These are phyloP conservation scores for Dalbergia cultrata DNA, from an alignment of 306 rosid species.

Conservation along the genomic window DNA sequence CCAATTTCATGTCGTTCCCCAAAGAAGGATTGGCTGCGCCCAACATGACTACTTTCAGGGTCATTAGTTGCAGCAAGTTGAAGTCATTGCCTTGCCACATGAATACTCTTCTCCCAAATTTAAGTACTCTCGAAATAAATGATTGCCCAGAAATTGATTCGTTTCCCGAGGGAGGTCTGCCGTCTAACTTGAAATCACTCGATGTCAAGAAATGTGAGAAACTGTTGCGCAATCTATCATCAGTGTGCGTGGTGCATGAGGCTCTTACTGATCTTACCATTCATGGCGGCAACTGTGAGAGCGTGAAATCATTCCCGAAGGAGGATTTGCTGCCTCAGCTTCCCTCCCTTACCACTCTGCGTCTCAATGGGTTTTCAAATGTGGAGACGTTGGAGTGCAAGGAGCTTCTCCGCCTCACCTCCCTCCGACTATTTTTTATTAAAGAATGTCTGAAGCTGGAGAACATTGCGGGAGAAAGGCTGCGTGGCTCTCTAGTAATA, in stretches of 20 bases:
- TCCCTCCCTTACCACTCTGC: neutral
- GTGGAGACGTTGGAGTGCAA: neutral
- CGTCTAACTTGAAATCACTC: neutral
- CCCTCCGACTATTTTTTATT: neutral
- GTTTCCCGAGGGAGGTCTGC: neutral
- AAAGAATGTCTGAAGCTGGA: fast-evolving
- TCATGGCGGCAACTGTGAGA: too few species aligned
- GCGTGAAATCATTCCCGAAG: neutral
- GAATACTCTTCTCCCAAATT: neutral
- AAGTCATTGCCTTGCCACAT: neutral
- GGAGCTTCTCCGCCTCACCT: slow-evolving; percentile 27
- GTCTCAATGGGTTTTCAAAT: neutral
- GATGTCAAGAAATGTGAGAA: fast-evolving
- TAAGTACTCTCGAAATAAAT: fast-evolving
- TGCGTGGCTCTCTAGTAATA: too few species aligned
- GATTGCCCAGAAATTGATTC: neutral
- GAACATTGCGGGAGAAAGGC: too few species aligned
- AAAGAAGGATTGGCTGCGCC: too few species aligned
- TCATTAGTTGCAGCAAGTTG: neutral
- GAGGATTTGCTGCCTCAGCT: neutral
- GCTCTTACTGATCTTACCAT: neutral
- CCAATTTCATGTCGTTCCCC: too few species aligned
- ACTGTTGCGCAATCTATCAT: neutral
- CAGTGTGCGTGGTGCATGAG: neutral
- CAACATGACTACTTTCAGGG: neutral